Conservation (phyloP, 495 filamentous ascomycete species). For the Bacidia gigantensis region DNA sequence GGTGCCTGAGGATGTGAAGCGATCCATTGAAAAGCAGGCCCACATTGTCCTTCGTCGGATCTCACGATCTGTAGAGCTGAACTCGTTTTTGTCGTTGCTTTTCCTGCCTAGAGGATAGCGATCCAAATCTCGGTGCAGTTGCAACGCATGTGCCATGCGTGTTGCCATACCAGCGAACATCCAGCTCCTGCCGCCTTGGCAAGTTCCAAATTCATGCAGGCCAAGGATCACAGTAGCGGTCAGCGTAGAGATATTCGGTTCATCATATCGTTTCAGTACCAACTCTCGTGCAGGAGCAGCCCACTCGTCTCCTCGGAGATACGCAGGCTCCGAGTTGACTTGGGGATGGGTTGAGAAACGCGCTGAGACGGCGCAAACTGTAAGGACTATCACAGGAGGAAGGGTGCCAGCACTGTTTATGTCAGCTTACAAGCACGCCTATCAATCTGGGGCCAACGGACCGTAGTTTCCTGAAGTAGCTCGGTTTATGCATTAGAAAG, state of each 20-base stretch:
- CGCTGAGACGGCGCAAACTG: constrained; percentile 84
- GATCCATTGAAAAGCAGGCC: constrained; percentile 94
- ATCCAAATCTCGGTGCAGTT: constrained; percentile 87
- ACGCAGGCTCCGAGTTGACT: constrained; percentile 68
- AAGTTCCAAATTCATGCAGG: constrained; percentile 91
- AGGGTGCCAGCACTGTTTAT: constrained; percentile 40
- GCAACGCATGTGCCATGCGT: constrained; percentile 91
- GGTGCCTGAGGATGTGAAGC: constrained; percentile 91
- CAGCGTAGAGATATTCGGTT: constrained; percentile 89
- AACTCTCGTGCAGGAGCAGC: constrained; percentile 74
- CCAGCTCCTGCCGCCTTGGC: constrained; percentile 92
- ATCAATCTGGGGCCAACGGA: constrained; percentile 23
- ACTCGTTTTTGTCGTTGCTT: constrained; percentile 46
- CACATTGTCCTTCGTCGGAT: constrained; percentile 92
- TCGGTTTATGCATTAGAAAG: constrained; percentile 90
- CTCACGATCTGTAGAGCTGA: constrained; percentile 86
- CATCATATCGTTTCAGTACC: constrained; percentile 72
- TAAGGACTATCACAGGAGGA: constrained; percentile 78
- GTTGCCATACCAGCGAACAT: constrained; percentile 88
- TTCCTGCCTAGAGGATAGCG: constrained; percentile 57
- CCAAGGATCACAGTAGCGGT: constrained; percentile 79
- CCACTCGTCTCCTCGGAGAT: constrained; percentile 84
- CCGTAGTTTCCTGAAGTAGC: constrained; percentile 78
- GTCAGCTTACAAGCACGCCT: not conserved
- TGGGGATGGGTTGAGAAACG: constrained; percentile 92